A percentile compares a stretch with the other conserved stretches of the same genome.
These are phyloP conservation scores for Xylariaceae sp. DNA, from an alignment of 2,329 filamentous ascomycete species.

Conservation along the genomic window DNA sequence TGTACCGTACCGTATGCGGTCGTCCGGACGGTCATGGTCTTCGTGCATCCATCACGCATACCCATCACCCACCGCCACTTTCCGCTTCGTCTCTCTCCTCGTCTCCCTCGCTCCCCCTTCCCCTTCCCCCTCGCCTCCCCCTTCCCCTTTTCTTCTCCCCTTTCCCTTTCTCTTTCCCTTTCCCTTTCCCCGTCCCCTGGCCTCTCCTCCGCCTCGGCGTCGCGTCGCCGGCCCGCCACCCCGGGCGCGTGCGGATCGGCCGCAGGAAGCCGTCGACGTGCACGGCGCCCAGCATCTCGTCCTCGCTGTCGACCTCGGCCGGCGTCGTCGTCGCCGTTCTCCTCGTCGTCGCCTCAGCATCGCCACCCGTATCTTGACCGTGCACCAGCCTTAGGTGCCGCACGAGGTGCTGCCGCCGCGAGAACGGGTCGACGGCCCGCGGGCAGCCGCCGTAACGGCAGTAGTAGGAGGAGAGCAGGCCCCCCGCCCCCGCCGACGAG, in stretches of 20 bases:
- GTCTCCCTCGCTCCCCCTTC: too few species aligned
- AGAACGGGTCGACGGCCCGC: slow-evolving; percentile 28
- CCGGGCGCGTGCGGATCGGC: slow-evolving; percentile 41
- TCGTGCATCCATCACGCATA: too few species aligned
- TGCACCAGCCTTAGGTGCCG: slow-evolving; percentile 36
- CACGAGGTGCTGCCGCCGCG: slow-evolving; percentile 25
- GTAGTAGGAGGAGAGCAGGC: slow-evolving; percentile 17
- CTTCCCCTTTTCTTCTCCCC: too few species aligned
- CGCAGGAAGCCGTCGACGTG: slow-evolving; percentile 62
- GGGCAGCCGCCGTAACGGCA: slow-evolving; percentile 32
- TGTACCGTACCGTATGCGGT: too few species aligned
- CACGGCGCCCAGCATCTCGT: slow-evolving; percentile 53
- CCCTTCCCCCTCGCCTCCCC: too few species aligned
- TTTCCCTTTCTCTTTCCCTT: neutral
- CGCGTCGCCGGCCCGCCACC: slow-evolving; percentile 37
- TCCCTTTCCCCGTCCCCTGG: neutral
- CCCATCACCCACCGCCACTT: too few species aligned
- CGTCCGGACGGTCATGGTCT: too few species aligned
- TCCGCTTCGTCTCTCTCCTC: too few species aligned
- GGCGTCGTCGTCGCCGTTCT: slow-evolving; percentile 27
- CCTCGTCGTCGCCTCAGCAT: slow-evolving; percentile 4
- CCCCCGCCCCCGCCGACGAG: slow-evolving; percentile 11
- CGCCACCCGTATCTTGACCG: slow-evolving; percentile 14
- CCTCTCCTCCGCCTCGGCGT: slow-evolving; percentile 5
- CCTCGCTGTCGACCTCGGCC: slow-evolving; percentile 34